phyloP scores from a whole-genome alignment of 2,329 filamentous ascomycete genomes.

The Talaromyces albobiverticillius region DNA sequence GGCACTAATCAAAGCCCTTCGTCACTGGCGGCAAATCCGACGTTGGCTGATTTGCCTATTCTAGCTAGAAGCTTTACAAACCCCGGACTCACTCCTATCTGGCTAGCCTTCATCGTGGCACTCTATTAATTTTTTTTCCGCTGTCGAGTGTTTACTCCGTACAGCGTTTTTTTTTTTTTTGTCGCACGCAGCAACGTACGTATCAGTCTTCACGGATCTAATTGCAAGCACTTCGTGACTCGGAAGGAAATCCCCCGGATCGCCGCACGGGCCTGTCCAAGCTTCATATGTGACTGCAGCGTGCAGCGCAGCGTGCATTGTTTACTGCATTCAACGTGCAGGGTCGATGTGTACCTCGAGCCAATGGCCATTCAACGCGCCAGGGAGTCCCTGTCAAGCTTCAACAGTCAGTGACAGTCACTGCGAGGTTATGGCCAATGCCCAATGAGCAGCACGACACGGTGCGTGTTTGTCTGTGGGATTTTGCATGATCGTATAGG shows the following conservation, averaged over 20 bases:
- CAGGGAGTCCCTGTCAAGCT: neutral
- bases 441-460: neutral
- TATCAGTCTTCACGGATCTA: neutral
- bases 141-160: too few relatives aligned
- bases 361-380: neutral
- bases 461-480: neutral
- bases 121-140: too few relatives aligned
- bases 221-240: neutral
- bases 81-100: too few relatives aligned
- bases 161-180: neutral
- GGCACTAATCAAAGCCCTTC: neutral
- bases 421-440: neutral
- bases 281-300: neutral
- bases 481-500: too few relatives aligned
- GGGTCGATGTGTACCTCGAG: neutral
- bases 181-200: neutral
- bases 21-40: neutral
- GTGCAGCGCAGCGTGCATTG: neutral
- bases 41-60: neutral
- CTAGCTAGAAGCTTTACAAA: too few relatives aligned
- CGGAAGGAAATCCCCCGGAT: constrained; percentile 9
- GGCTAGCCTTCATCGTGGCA: too few relatives aligned
- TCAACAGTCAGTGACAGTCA: too few relatives aligned
- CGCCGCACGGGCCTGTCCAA: constrained; percentile 9
- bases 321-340: neutral